Base-by-base conservation (phyloP, 2,329 filamentous ascomycete genomes). In the Penicillium sp. region DNA sequence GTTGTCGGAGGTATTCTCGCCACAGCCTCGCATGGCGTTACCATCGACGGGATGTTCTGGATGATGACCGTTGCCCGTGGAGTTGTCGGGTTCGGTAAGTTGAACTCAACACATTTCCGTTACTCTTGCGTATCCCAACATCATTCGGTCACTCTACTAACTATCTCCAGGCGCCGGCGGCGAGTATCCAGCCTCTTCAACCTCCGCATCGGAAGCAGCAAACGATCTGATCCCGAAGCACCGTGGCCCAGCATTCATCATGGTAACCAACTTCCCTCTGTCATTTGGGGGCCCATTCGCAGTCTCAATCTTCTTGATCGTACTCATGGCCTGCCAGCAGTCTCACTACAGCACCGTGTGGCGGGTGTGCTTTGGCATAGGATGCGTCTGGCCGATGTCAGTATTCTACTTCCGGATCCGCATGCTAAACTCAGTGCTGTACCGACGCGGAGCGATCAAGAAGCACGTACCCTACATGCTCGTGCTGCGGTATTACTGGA, bases 351-450 rank as follows among this genome's bases (percentile, higher is more conserved):
- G 64, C 43, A 78, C 75, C 1, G 72, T 80, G 8, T 80, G 78
- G 78, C 73, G 78, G 4, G 75, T 80, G 2, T 80, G 78, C 61
- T 79, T 80, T 52, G 78, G 75, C 6, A 77, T 81, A 41, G 78
- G 78, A 22, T 76, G 77, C 36, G 60, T 80, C 40, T 71, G 82
- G 16, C 82, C 82, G 0, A 68, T 84, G 9, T 77, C 78, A 2
- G 75, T 84, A 40, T 82, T 84, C 55, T 83, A 83, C 66, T 82
- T 84, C 57, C 80, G 82, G 14, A 67, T 84, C 38, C 80, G 75
- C 58, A 80, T 80, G 74, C 69, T 80, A 45, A 83, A 78, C 68
- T 83, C 71, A 45, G 79, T 71, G 64, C 79, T 80, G 11, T 82
- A 80, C 58, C 76, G 77, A 26, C 78, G 78, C 2, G 78, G 80